Percentiles rank a stretch among this genome's conserved stretches.
Conservation (phyloP, 2,329 filamentous ascomycete genomes). For the Didymella pinodella region DNA sequence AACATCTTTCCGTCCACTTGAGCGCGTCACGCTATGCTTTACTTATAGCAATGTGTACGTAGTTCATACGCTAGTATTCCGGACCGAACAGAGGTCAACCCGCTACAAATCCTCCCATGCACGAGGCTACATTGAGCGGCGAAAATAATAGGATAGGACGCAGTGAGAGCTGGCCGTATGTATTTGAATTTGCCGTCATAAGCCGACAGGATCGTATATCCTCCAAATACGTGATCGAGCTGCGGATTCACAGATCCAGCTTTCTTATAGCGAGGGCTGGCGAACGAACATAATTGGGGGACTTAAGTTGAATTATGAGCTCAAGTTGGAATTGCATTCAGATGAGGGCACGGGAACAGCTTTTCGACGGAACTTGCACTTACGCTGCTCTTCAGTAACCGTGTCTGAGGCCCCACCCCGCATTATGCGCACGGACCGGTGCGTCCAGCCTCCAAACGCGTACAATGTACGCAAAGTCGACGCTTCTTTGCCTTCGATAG, state of each 20-base stretch:
- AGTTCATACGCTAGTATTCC: background rate
- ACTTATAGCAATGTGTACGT: background rate
- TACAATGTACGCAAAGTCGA: background rate
- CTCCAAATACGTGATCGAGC: background rate
- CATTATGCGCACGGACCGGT: constrained; percentile 5
- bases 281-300: background rate
- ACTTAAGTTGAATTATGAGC: background rate
- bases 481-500: background rate
- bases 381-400: background rate
- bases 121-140: background rate
- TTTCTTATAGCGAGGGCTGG: background rate
- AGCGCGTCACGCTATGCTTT: constrained; percentile 1
- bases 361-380: background rate
- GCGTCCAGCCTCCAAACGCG: background rate
- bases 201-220: background rate
- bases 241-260: background rate
- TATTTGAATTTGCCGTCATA: background rate
- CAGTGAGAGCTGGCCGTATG: constrained; percentile 1
- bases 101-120: background rate
- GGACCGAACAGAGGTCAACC: background rate
- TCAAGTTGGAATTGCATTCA: background rate
- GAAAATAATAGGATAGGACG: background rate
- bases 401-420: background rate
- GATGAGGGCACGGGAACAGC: background rate
- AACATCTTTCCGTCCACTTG: background rate